phyloP scores from a whole-genome alignment of 345 rosid genomes.

The Euclidium syriacum region DNA sequence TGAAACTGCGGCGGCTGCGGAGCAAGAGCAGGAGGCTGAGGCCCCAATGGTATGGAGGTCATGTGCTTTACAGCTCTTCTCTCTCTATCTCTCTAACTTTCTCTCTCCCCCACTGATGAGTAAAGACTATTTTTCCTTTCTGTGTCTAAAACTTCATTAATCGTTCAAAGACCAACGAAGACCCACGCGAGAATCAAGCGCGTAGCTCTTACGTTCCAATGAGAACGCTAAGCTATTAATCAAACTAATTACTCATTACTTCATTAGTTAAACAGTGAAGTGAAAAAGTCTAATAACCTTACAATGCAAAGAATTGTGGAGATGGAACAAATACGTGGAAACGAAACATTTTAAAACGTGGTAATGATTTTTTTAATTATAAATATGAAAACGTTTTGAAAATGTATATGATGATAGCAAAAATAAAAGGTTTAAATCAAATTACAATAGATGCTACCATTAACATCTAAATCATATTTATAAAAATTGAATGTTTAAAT shows the following conservation, averaged over 20 bases:
- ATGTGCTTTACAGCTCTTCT: constrained; percentile 47
- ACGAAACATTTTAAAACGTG: too few species aligned
- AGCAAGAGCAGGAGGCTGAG: constrained; percentile 35
- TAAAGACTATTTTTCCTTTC: constrained; percentile 3
- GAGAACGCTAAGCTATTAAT: background rate
- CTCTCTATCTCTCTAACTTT: constrained; percentile 17
- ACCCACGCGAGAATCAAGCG: background rate
- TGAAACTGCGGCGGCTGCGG: constrained; percentile 26
- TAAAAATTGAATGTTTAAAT: too few species aligned
- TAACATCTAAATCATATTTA: too few species aligned
- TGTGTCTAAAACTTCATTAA: constrained; percentile 10
- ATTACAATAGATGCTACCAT: too few species aligned
- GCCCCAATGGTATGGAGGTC: constrained; percentile 47
- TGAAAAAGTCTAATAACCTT: background rate
- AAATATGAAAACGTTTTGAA: too few species aligned
- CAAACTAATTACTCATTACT: background rate
- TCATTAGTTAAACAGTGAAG: background rate
- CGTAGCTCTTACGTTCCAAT: background rate
- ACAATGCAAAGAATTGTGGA: too few species aligned
- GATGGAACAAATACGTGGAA: too few species aligned
- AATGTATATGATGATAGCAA: too few species aligned
- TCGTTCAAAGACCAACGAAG: background rate
- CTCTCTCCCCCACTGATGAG: constrained; percentile 17
- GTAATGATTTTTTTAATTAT: too few species aligned
- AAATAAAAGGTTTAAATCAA: too few species aligned